Base-by-base conservation (phyloP, 495 filamentous ascomycete genomes). In the Ramalina intermedia region DNA sequence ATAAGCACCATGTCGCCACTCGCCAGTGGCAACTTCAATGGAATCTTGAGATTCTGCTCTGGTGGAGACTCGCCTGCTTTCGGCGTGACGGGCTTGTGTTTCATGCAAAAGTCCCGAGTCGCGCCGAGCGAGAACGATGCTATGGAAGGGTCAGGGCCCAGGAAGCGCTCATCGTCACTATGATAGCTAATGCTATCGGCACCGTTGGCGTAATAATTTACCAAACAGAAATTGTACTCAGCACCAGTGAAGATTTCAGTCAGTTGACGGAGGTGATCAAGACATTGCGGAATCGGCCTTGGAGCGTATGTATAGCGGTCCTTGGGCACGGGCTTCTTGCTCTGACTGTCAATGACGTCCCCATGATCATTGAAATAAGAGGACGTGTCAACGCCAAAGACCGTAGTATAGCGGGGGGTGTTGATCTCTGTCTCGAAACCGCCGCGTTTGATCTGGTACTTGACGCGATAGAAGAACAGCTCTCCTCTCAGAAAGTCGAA, bases 1-100 rank as follows among this genome's bases (percentile, higher is more conserved):
- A 86, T 87, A 8, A 87, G 59, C 12, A 85, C 58, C 79, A 87
- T 82, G 55, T 86, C 82, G 0, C 84, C 82, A 43, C 71, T 73
- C 3, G 54, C 69, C 18, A 87, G 68, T 17, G 69, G 61, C 18
- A 87, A 58, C 54, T 81, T 85, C 14, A 86, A 50, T 17, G 71
- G 72, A 36, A 58, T 43, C 17, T 46, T 41, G 29, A 54, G 43
- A 16, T 51, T 52, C 11, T 52, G 48, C 21, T 43, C 49, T 7
- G 42, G 52, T 20, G 39, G 26, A 4, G 37, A 24, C 41, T 49
- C 49, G 37, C 49, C 46, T 36, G 57, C 55, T 47, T 56, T 57
- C 6, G 53, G 54, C 2, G 66, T 36, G 33, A 58, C 48, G 1
- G 71, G 76, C 57, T 85, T 85, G 49, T 81, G 81, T 58, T 84